Percentiles rank a stretch among this genome's conserved stretches.
Evolutionary conservation across 805 yeast genomes (phyloP).

Genomic region (Kodamaea hsintzibuensis): DNA sequence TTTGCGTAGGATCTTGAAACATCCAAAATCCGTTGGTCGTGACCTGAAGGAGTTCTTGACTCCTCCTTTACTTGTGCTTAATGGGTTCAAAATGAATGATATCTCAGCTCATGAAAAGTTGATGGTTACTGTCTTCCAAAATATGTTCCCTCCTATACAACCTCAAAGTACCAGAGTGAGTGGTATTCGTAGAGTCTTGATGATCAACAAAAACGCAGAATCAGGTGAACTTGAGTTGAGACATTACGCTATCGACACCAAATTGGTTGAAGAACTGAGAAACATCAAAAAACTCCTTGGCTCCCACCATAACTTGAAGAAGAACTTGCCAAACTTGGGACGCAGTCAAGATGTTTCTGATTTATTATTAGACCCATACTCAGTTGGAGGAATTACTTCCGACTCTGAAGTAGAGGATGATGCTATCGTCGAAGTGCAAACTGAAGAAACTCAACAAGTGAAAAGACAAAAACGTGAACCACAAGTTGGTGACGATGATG

Average conservation of each 20-base stretch:
- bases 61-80: slow-evolving; percentile 91
- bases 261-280: slow-evolving; percentile 73
- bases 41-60: slow-evolving; percentile 61
- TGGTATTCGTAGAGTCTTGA: slow-evolving; percentile 78
- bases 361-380: slow-evolving; percentile 77
- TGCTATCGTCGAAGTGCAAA: slow-evolving; percentile 63
- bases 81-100: slow-evolving; percentile 79
- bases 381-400: slow-evolving; percentile 77
- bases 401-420: slow-evolving; percentile 96
- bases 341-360: slow-evolving; percentile 77
- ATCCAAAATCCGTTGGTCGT: slow-evolving; percentile 75
- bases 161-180: slow-evolving; percentile 77
- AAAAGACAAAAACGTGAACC: slow-evolving; percentile 21
- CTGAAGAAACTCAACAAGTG: slow-evolving; percentile 19
- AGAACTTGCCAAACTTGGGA: slow-evolving; percentile 68
- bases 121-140: slow-evolving; percentile 86
- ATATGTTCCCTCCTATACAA: slow-evolving; percentile 91
- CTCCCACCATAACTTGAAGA: slow-evolving; percentile 45
- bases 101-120: slow-evolving; percentile 75
- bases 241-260: slow-evolving; percentile 87
- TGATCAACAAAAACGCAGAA: slow-evolving; percentile 71
- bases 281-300: slow-evolving; percentile 70
- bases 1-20: slow-evolving; percentile 63
- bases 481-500: slow-evolving; percentile 11
- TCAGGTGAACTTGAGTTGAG: slow-evolving; percentile 79